Percentiles rank a stretch among this genome's conserved stretches.
phyloP scores from a whole-genome alignment of 768 basidiomycete genomes.

The Neoboletus brunneissimus region DNA sequence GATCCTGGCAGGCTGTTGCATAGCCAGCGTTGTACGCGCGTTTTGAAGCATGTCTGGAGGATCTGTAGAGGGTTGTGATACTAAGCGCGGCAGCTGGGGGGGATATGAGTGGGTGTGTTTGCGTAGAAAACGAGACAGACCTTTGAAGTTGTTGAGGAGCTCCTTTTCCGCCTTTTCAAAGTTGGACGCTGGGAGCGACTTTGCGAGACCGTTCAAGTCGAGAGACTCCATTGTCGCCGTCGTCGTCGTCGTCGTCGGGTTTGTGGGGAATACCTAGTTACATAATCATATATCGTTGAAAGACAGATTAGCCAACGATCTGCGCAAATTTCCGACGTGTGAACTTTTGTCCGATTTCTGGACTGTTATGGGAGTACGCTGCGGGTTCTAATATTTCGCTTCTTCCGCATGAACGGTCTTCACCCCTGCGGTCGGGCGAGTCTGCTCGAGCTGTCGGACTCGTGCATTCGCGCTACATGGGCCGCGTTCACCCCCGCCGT shows the following conservation, averaged over 20 bases:
- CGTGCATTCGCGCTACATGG: slow-evolving; percentile 54
- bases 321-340: neutral
- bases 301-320: slow-evolving; percentile 4
- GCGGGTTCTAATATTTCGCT: neutral
- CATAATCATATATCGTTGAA: neutral
- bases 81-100: slow-evolving; percentile 72
- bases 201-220: slow-evolving; percentile 76
- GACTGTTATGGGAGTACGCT: neutral
- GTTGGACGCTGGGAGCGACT: slow-evolving; percentile 65
- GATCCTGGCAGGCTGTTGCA: slow-evolving; percentile 73
- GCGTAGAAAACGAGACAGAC: slow-evolving; percentile 33
- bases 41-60: slow-evolving; percentile 73
- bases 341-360: neutral
- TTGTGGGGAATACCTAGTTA: neutral
- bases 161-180: slow-evolving; percentile 79
- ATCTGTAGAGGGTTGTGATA: slow-evolving; percentile 81
- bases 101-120: slow-evolving; percentile 19
- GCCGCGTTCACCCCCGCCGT: slow-evolving; percentile 46
- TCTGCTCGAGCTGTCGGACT: slow-evolving; percentile 39
- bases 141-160: slow-evolving; percentile 78
- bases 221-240: slow-evolving; percentile 61
- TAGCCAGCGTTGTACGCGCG: slow-evolving; percentile 81
- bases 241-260: neutral
- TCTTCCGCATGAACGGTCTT: slow-evolving; percentile 7
- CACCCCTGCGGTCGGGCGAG: slow-evolving; percentile 14